phyloP scores from a whole-genome alignment of 2,329 filamentous ascomycete genomes.

The Calonectria naviculata region DNA sequence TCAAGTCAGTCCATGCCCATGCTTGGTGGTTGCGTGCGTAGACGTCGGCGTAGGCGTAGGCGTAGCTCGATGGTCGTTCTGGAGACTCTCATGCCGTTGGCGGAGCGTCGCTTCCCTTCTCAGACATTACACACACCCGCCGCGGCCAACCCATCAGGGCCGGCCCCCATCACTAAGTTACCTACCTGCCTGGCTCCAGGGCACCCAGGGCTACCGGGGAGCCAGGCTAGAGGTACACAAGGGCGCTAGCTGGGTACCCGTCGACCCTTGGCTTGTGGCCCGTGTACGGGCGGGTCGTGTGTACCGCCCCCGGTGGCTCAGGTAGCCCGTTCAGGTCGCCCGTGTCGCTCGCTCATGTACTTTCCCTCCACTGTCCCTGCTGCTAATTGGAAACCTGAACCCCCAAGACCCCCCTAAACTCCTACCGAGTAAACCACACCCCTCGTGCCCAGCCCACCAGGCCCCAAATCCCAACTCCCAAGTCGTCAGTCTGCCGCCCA shows the following conservation, averaged over 20 bases:
- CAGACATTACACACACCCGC: conserved; percentile 31
- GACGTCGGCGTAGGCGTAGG: conserved; percentile 17
- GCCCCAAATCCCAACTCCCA: conserved; percentile 15
- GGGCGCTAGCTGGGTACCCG: conserved; percentile 8
- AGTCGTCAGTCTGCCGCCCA: conserved; percentile 15
- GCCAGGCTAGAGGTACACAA: not conserved
- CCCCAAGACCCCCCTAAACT: conserved; percentile 3
- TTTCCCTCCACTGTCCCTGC: conserved; percentile 11
- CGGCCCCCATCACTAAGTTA: conserved; percentile 18
- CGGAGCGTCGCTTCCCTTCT: conserved; percentile 40
- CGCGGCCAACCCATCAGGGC: conserved; percentile 13
- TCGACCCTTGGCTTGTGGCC: conserved; percentile 3
- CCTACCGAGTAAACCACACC: not conserved
- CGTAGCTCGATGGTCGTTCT: conserved; percentile 33
- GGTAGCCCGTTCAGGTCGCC: conserved; percentile 14
- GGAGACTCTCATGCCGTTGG: conserved; percentile 40
- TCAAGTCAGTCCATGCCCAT: conserved; percentile 42
- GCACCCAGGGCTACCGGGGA: conserved; percentile 2
- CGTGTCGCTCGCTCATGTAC: conserved; percentile 8
- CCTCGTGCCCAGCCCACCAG: conserved; percentile 10
- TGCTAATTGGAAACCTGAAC: conserved; percentile 21
- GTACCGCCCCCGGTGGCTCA: conserved; percentile 6
- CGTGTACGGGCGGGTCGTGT: not conserved
- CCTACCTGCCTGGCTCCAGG: not conserved
- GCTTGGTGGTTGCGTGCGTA: conserved; percentile 42